Conservation (phyloP, 1,139 yeast genomes). For the Hansenula anomala region DNA sequence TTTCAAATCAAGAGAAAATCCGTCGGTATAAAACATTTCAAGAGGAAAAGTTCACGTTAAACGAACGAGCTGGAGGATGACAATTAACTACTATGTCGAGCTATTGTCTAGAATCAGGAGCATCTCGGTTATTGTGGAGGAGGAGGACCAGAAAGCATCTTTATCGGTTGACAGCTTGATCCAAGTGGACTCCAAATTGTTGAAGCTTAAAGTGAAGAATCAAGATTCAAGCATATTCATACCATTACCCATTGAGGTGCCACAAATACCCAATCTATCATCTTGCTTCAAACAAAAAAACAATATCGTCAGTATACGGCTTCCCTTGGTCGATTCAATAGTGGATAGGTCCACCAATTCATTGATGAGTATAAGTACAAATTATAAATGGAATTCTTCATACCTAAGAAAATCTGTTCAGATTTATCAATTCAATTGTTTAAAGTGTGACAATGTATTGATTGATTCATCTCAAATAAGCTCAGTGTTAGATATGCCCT, state of each 20-base stretch:
- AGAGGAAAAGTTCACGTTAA: too few relatives aligned
- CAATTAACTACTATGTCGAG: conserved; percentile 11
- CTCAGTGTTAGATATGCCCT: conserved; percentile 66
- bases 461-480: conserved; percentile 29
- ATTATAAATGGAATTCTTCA: conserved; percentile 22
- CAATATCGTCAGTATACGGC: conserved; percentile 6
- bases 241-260: conserved; percentile 6
- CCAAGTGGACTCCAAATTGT: conserved; percentile 1
- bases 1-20: too few relatives aligned
- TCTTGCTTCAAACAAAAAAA: conserved; percentile 3
- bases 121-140: conserved; percentile 12
- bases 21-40: too few relatives aligned
- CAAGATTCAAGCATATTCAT: not conserved
- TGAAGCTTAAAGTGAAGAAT: not conserved
- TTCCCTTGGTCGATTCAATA: conserved; percentile 6
- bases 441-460: conserved; percentile 26
- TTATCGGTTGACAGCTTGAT: not conserved
- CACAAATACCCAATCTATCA: conserved; percentile 5
- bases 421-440: conserved; percentile 28
- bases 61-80: not conserved
- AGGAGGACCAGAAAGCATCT: not conserved
- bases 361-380: conserved; percentile 14
- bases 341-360: conserved; percentile 14
- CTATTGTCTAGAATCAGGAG: conserved; percentile 13
- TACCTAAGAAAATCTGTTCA: conserved; percentile 8